A percentile compares a stretch with the other conserved stretches of the same genome.
Conservation (phyloP, 495 filamentous ascomycete species). For the Penicillium longicatenatum region DNA sequence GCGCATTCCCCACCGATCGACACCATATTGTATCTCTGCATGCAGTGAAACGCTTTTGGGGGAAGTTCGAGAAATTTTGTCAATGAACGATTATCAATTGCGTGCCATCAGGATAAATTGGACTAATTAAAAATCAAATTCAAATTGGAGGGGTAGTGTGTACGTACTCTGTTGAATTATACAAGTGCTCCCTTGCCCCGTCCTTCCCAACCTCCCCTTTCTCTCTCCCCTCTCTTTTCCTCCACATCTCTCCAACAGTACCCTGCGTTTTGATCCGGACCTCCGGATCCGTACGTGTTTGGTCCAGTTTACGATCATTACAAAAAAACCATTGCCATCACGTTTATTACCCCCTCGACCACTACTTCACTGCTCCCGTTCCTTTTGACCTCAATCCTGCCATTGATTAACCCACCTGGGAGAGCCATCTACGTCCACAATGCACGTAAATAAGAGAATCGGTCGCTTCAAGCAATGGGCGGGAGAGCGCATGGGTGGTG, state of each 20-base stretch:
- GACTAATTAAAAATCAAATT: neutral
- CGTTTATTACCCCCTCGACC: neutral
- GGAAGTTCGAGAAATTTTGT: slow-evolving; percentile 21
- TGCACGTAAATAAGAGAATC: slow-evolving; percentile 96
- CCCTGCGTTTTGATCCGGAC: neutral
- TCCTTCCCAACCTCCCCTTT: slow-evolving; percentile 21
- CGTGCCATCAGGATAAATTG: slow-evolving; percentile 7
- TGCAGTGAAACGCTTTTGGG: slow-evolving; percentile 27
- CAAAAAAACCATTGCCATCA: neutral
- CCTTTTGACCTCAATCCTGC: neutral
- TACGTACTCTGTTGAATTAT: neutral
- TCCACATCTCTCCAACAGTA: slow-evolving; percentile 3
- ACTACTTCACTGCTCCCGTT: neutral
- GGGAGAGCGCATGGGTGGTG: slow-evolving; percentile 93
- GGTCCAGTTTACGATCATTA: neutral
- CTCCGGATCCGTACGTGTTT: neutral
- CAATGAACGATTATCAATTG: slow-evolving; percentile 4
- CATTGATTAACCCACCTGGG: neutral
- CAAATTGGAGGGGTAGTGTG: neutral
- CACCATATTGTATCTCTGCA: slow-evolving; percentile 20
- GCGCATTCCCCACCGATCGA: slow-evolving; percentile 29
- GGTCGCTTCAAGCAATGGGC: slow-evolving; percentile 99
- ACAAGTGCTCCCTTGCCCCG: slow-evolving; percentile 14
- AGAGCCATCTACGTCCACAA: slow-evolving; percentile 36
- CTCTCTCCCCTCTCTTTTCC: slow-evolving; percentile 11